Evolutionary conservation across 2,329 filamentous ascomycete species (phyloP).

Genomic region (Pestalotiopsis sp.): DNA sequence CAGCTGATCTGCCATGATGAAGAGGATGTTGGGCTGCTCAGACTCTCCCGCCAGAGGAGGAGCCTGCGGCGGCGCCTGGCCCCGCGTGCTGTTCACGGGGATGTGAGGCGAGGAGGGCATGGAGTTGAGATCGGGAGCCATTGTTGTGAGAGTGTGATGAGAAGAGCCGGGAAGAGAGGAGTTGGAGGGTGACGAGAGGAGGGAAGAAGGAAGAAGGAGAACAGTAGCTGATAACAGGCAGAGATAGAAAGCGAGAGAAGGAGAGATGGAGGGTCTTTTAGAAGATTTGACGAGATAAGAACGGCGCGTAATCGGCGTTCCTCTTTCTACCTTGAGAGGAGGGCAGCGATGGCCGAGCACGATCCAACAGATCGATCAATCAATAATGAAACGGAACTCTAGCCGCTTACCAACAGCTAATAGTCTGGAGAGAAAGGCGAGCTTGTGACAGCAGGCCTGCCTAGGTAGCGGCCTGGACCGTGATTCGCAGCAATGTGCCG

Average conservation of each 20-base stretch:
- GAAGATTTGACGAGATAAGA: neutral
- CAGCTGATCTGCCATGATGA: constrained; percentile 97
- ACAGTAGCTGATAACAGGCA: too few species aligned
- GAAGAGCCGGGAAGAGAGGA: neutral
- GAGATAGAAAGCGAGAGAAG: too few species aligned
- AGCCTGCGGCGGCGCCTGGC: neutral
- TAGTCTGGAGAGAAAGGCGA: neutral
- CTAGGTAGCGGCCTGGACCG: neutral
- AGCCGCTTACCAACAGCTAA: constrained; percentile 12
- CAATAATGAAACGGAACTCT: constrained; percentile 4
- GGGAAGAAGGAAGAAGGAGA: neutral
- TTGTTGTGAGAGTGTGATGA: constrained; percentile 31
- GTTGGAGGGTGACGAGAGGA: constrained; percentile 2
- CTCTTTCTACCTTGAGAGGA: constrained; percentile 14
- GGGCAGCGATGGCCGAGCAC: neutral
- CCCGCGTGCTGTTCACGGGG: constrained; percentile 19
- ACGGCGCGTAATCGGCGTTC: neutral
- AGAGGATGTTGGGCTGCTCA: constrained; percentile 75
- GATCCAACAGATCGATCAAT: neutral
- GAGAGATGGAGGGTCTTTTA: neutral
- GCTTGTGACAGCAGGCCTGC: neutral
- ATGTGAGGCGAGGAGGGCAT: constrained; percentile 56
- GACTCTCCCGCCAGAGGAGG: constrained; percentile 16
- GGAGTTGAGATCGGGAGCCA: constrained; percentile 77
- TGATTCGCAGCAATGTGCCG: neutral